phyloP scores from a whole-genome alignment of 768 basidiomycete species.

The Omphalotus guepiniiformis region DNA sequence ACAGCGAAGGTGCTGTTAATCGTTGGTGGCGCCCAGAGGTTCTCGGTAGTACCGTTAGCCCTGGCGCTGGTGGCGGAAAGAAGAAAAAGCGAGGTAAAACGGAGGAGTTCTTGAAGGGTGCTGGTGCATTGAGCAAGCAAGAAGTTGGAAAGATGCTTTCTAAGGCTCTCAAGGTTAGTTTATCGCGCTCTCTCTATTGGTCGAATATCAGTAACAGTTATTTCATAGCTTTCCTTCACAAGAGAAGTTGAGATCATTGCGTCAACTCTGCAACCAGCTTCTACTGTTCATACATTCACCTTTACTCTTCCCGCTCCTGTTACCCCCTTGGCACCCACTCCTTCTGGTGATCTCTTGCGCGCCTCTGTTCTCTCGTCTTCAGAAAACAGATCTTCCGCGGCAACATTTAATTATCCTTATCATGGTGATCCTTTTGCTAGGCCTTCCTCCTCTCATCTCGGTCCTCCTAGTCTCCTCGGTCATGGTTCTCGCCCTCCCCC shows the following conservation, averaged over 20 bases:
- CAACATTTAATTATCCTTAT: slow-evolving; percentile 73
- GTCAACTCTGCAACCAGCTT: slow-evolving; percentile 90
- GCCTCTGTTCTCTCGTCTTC: slow-evolving; percentile 69
- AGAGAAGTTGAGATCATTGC: slow-evolving; percentile 93
- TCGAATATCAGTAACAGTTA: slow-evolving; percentile 7
- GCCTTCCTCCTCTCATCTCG: slow-evolving; percentile 77
- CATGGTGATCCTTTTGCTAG: slow-evolving; percentile 73
- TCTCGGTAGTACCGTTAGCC: slow-evolving; percentile 81
- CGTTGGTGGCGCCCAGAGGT: slow-evolving; percentile 93
- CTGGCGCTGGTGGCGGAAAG: slow-evolving; percentile 77
- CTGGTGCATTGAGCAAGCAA: slow-evolving; percentile 77
- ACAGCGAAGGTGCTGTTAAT: slow-evolving; percentile 79
- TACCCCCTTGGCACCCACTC: slow-evolving; percentile 71
- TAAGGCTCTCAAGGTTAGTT: slow-evolving; percentile 79
- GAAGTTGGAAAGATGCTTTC: slow-evolving; percentile 89
- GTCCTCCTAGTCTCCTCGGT: slow-evolving; percentile 66
- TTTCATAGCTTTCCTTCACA: slow-evolving; percentile 74
- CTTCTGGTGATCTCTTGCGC: slow-evolving; percentile 67
- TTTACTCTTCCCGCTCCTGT: slow-evolving; percentile 78
- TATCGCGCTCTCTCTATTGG: slow-evolving; percentile 5
- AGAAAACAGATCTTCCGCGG: slow-evolving; percentile 56
- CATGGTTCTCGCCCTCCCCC: slow-evolving; percentile 31
- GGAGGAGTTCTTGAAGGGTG: slow-evolving; percentile 67
- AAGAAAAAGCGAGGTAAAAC: slow-evolving; percentile 65
- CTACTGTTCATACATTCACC: slow-evolving; percentile 88